Conservation (phyloP, 805 yeast genomes). For the Ogataea philodendri region DNA sequence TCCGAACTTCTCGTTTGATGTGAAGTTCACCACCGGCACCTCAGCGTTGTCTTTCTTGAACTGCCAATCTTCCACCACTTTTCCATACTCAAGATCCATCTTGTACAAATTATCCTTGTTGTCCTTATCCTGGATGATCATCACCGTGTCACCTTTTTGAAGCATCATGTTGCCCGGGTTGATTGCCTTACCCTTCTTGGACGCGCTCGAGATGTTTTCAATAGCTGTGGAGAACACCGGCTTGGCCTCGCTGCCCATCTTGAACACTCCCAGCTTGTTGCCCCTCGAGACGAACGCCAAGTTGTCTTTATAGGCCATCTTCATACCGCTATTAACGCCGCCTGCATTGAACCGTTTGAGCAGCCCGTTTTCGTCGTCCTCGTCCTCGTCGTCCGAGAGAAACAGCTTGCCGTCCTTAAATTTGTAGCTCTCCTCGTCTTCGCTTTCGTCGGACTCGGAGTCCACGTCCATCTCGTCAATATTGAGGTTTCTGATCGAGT, state of each 20-base stretch:
- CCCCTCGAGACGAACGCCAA: conserved; percentile 81
- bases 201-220: conserved; percentile 49
- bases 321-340: conserved; percentile 55
- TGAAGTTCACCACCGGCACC: conserved; percentile 53
- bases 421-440: conserved; percentile 26
- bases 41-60: conserved; percentile 37
- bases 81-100: conserved; percentile 78
- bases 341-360: conserved; percentile 24
- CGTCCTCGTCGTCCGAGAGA: conserved; percentile 33
- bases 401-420: conserved; percentile 6
- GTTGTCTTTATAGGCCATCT: conserved; percentile 67
- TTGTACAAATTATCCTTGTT: conserved; percentile 50
- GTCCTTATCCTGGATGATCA: conserved; percentile 60
- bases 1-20: conserved; percentile 71
- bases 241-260: conserved; percentile 48
- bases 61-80: conserved; percentile 84
- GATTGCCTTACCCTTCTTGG: conserved; percentile 42
- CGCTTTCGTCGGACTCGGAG: conserved; percentile 30
- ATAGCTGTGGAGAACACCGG: conserved; percentile 69
- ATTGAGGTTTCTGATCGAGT: conserved; percentile 46
- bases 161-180: conserved; percentile 70
- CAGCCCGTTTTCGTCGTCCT: conserved; percentile 16
- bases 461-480: conserved; percentile 31
- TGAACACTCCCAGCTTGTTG: conserved; percentile 76
- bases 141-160: conserved; percentile 67